phyloP scores from a whole-genome alignment of 495 filamentous ascomycete genomes.

The Neurospora africana region DNA sequence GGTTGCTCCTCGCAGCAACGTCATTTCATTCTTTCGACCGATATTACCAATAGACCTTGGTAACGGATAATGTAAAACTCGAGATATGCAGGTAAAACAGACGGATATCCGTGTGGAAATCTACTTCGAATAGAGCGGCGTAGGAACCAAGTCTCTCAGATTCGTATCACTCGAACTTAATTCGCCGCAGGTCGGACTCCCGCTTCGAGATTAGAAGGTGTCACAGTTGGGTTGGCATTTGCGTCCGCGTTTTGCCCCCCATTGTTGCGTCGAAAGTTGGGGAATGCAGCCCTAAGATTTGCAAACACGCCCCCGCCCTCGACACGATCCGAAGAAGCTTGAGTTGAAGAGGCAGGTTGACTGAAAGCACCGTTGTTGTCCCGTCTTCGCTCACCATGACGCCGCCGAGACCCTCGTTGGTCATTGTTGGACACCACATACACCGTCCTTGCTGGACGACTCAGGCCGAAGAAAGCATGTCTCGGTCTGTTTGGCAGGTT shows the following conservation, averaged over 20 bases:
- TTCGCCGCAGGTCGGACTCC: conserved; percentile 9
- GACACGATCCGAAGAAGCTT: neutral
- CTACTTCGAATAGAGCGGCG: neutral
- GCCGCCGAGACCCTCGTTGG: neutral
- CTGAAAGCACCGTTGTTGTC: neutral
- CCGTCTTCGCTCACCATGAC: neutral
- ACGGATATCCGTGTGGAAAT: neutral
- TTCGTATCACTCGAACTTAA: neutral
- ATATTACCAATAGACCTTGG: neutral
- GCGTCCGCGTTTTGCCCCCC: conserved; percentile 3
- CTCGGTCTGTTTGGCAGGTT: conserved; percentile 27
- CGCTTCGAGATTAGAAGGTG: conserved; percentile 28
- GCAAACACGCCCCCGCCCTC: conserved; percentile 7
- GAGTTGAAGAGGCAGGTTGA: neutral
- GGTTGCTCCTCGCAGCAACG: neutral
- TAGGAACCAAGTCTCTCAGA: neutral
- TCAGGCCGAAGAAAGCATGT: conserved; percentile 16
- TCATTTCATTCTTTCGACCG: neutral
- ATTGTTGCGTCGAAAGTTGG: conserved; percentile 2
- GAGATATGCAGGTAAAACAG: neutral
- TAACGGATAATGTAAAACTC: neutral
- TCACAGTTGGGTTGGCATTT: conserved; percentile 10
- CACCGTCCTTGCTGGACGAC: conserved; percentile 9
- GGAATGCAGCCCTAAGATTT: conserved; percentile 8
- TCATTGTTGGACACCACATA: neutral